Evolutionary conservation across 768 basidiomycete species (phyloP), one percentile per base, ranked within the genome.

Genomic region (Boletus pseudo-olivaceus): DNA sequence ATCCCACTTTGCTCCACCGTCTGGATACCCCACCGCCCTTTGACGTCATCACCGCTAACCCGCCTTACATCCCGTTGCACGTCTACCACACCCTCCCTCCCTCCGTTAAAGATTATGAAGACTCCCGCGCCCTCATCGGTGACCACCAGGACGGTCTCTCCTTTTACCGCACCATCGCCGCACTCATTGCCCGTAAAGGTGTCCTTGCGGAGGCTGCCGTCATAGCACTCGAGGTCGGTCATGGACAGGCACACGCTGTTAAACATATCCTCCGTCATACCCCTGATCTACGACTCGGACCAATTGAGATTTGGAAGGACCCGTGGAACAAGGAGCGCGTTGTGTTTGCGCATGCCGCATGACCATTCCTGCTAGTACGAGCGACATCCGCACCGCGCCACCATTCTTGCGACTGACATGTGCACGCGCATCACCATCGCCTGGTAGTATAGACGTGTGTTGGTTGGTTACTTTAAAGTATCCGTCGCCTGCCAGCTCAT

Each of bases 21-120:
- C 67, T 81, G 55, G 62, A 61, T 17, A 65, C 80, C 55, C 58
- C 54, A 46, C 76, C 70, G 3, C 82, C 87, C 2, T 90, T 85
- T 71, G 85, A 92, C 71, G 73, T 94, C 53, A 74, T 94, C 63
- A 92, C 91, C 11, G 82, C 86, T 15, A 95, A 94, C 72, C 89
- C 90, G 26, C 89, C 92, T 10, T 98, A 97, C 71, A 89, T 98
- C 59, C 77, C 93, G 35, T 76, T 69, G 57, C 60, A 70, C 37
- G 85, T 88, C 55, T 95, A 85, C 65, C 70, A 80, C 40, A 48
- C 62, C 23, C 78, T 98, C 33, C 80, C 87, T 8, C 55, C 65
- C n/a, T 85, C 84, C 45, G 94, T 98, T 49, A 80, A 73, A 47
- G 75, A 81, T 49, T 90, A 82, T 67, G 96, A 98, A 70, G 93